phyloP scores from a whole-genome alignment of 768 basidiomycete species.

The Termitomyces sp. region DNA sequence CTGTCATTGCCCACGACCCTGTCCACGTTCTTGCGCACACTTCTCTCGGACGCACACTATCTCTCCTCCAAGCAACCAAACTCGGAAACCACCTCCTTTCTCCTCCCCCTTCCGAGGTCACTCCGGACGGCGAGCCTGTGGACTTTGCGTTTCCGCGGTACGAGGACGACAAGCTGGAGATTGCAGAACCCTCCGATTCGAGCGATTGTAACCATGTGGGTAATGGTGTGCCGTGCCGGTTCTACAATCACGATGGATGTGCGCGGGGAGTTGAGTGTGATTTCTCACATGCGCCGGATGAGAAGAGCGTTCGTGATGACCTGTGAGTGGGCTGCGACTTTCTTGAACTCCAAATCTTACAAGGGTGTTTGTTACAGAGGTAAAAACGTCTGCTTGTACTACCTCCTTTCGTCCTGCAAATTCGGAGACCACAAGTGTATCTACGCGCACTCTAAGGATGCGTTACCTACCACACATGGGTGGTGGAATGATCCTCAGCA shows the following conservation, averaged over 20 bases:
- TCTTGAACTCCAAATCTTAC: neutral
- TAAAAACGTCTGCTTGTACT: slow-evolving; percentile 46
- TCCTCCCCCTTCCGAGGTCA: slow-evolving; percentile 2
- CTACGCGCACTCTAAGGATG: slow-evolving; percentile 35
- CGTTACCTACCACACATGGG: slow-evolving; percentile 26
- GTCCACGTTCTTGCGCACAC: slow-evolving; percentile 23
- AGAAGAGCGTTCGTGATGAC: slow-evolving; percentile 50
- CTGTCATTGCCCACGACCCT: slow-evolving; percentile 29
- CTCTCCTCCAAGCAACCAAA: slow-evolving; percentile 10
- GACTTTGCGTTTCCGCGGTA: slow-evolving; percentile 32
- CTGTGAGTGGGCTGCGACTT: slow-evolving; percentile 33
- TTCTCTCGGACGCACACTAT: slow-evolving; percentile 19
- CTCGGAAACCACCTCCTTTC: slow-evolving; percentile 9
- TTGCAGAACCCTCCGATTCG: slow-evolving; percentile 46
- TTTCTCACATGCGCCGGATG: slow-evolving; percentile 53
- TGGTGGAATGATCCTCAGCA: slow-evolving; percentile 32
- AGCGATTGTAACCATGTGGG: slow-evolving; percentile 52
- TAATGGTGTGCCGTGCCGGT: slow-evolving; percentile 50
- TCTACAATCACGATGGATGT: slow-evolving; percentile 56
- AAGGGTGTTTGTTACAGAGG: slow-evolving; percentile 32
- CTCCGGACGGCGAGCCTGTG: slow-evolving; percentile 15
- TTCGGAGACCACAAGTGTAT: slow-evolving; percentile 33
- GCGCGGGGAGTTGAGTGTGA: slow-evolving; percentile 34
- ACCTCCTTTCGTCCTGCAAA: slow-evolving; percentile 35
- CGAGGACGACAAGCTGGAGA: slow-evolving; percentile 31